Conservation (phyloP, 805 yeast species). For the Dipodascopsis uninucleata region DNA sequence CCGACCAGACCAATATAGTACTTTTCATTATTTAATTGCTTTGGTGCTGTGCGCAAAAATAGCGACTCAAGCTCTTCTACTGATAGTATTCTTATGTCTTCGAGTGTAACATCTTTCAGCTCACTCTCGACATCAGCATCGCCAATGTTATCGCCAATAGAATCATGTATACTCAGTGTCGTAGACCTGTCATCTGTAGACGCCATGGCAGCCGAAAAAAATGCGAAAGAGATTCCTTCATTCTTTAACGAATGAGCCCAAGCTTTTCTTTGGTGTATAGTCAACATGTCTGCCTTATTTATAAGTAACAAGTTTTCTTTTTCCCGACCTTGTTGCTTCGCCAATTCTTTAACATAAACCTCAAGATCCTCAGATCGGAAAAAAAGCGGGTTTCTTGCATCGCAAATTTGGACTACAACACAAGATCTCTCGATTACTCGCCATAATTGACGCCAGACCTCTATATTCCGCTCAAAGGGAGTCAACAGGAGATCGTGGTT, state of each 20-base stretch:
- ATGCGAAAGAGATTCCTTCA: conserved; percentile 74
- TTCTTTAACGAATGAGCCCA: conserved; percentile 85
- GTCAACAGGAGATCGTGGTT: conserved; percentile 80
- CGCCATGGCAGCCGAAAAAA: conserved; percentile 88
- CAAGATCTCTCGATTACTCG: conserved; percentile 95
- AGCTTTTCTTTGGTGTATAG: conserved; percentile 64
- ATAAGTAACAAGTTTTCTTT: conserved; percentile 81
- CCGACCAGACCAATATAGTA: conserved; percentile 83
- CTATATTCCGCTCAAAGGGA: conserved; percentile 94
- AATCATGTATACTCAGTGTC: conserved; percentile 4
- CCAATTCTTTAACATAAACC: conserved; percentile 71
- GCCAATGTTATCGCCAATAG: conserved; percentile 19
- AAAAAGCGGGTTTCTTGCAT: conserved; percentile 88
- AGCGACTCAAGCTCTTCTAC: conserved; percentile 82
- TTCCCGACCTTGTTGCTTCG: conserved; percentile 42
- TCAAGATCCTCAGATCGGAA: conserved; percentile 89
- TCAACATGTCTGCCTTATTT: conserved; percentile 87
- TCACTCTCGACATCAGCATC: conserved; percentile 36
- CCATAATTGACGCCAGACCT: conserved; percentile 98
- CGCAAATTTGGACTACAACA: conserved; percentile 92
- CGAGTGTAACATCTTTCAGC: conserved; percentile 31
- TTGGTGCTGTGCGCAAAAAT: conserved; percentile 75
- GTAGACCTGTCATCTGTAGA: conserved; percentile 29
- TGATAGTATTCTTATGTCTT: conserved; percentile 63
- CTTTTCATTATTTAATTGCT: conserved; percentile 30